Percentiles rank a stretch among this genome's conserved stretches.
Conservation (phyloP, 345 rosid genomes). For the Carallia pectinifolia region DNA sequence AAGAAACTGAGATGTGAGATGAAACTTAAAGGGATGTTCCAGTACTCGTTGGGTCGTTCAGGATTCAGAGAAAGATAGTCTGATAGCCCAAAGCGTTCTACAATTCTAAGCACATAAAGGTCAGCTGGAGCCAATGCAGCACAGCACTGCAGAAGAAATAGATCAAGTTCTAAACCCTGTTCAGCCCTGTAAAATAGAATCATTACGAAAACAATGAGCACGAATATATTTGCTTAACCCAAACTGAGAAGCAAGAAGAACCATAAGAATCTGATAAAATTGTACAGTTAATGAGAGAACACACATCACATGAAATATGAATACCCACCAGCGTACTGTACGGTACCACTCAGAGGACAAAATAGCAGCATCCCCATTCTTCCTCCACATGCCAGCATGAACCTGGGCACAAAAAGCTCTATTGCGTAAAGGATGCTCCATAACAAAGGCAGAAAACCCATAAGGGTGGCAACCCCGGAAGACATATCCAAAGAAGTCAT, state of each 20-base stretch:
- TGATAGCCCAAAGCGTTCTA: slow-evolving; percentile 76
- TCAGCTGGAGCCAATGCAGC: slow-evolving; percentile 94
- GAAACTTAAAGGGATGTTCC: slow-evolving; percentile 12
- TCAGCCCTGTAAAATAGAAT: slow-evolving; percentile 69
- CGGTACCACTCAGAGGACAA: slow-evolving; percentile 74
- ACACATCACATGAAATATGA: slow-evolving; percentile 6
- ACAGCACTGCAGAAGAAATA: slow-evolving; percentile 94
- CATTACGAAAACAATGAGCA: slow-evolving; percentile 15
- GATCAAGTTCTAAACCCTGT: slow-evolving; percentile 89
- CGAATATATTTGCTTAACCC: neutral
- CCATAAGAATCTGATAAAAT: neutral
- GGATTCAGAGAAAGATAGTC: slow-evolving; percentile 58
- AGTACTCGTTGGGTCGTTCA: slow-evolving; percentile 63
- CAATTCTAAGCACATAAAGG: slow-evolving; percentile 62
- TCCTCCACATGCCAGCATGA: slow-evolving; percentile 95
- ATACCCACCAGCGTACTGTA: slow-evolving; percentile 72
- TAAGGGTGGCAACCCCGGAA: slow-evolving; percentile 61
- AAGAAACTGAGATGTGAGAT: neutral
- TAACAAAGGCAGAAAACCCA: slow-evolving; percentile 78
- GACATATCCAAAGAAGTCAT: slow-evolving; percentile 64
- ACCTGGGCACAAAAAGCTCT: slow-evolving; percentile 92
- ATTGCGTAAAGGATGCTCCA: slow-evolving; percentile 89
- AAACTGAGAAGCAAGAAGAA: neutral
- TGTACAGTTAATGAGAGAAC: neutral
- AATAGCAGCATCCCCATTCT: slow-evolving; percentile 77